These are phyloP conservation scores for Globisporangium yorkense DNA, from an alignment of 352 stramenopile genomes.

Conservation along the genomic window DNA sequence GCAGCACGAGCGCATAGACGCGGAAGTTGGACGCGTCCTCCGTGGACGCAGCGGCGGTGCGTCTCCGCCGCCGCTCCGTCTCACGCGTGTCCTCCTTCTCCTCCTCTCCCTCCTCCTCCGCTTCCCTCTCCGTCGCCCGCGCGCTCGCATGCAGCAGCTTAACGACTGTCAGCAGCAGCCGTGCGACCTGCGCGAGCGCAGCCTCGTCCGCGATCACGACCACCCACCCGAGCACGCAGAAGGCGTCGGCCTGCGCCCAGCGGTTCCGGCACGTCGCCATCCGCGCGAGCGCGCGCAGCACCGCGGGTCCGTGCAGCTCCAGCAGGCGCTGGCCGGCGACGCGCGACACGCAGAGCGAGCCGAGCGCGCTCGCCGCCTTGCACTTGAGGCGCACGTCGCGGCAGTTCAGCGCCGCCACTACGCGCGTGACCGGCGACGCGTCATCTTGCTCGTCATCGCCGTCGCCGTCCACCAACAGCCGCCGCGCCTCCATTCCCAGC, in stretches of 20 bases:
- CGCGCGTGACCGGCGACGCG: slow-evolving; percentile 18
- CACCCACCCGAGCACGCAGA: slow-evolving; percentile 72
- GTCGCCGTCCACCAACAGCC: slow-evolving; percentile 30
- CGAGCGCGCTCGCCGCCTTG: slow-evolving; percentile 69
- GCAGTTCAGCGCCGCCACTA: slow-evolving; percentile 39
- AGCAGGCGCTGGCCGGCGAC: slow-evolving; percentile 63
- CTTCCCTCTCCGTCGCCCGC: background rate
- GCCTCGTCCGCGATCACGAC: slow-evolving; percentile 59
- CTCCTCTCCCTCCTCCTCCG: background rate
- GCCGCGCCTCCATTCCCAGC: slow-evolving; percentile 67
- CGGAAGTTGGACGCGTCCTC: slow-evolving; percentile 61
- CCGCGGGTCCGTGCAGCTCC: slow-evolving; percentile 27
- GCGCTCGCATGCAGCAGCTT: slow-evolving; percentile 41
- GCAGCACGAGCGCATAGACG: slow-evolving; percentile 64
- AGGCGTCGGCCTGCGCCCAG: slow-evolving; percentile 69
- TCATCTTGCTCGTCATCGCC: background rate
- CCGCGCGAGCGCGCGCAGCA: slow-evolving; percentile 32
- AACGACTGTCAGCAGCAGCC: slow-evolving; percentile 39
- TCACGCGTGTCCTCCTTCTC: background rate
- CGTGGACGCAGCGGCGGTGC: slow-evolving; percentile 17
- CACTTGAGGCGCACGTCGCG: slow-evolving; percentile 76
- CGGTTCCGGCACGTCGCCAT: slow-evolving; percentile 70
- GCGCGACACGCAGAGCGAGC: slow-evolving; percentile 65
- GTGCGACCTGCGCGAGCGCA: slow-evolving; percentile 26
- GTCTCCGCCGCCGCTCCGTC: background rate